Evolutionary conservation across 2,329 filamentous ascomycete genomes (phyloP).

Genomic region (Colletotrichum neosansevieriae): DNA sequence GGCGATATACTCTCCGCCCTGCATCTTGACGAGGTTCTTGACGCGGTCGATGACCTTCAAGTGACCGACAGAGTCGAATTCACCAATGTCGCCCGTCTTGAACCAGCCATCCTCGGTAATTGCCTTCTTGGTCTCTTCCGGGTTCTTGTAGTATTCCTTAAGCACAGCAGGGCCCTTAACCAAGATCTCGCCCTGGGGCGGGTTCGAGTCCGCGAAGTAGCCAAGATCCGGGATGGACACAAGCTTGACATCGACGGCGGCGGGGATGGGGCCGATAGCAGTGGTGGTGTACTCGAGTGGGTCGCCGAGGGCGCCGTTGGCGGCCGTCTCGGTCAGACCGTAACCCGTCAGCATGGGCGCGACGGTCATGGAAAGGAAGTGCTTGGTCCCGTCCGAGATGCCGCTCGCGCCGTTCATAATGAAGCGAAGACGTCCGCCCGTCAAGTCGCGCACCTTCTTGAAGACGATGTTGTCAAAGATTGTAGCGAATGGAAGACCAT

Average conservation of each 20-base stretch:
- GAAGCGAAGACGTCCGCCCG: conserved; percentile 88
- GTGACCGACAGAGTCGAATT: conserved; percentile 85
- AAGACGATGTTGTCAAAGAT: conserved; percentile 88
- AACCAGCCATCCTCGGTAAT: conserved; percentile 93
- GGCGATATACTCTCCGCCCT: conserved; percentile 96
- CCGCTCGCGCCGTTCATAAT: conserved; percentile 96
- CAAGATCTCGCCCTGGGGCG: conserved; percentile 93
- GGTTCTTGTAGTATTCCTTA: conserved; percentile 84
- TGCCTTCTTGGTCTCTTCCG: conserved; percentile 83
- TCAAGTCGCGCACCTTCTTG: conserved; percentile 89
- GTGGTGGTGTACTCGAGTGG: conserved; percentile 85
- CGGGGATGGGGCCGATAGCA: conserved; percentile 82
- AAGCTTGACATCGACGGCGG: conserved; percentile 87
- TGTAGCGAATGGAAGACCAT: conserved; percentile 73
- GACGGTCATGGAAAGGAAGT: conserved; percentile 91
- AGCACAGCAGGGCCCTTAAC: conserved; percentile 84
- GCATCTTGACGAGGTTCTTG: conserved; percentile 98
- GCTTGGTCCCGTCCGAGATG: conserved; percentile 86
- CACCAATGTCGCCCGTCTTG: conserved; percentile 95
- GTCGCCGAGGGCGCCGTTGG: conserved; percentile 84
- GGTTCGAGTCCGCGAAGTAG: conserved; percentile 79
- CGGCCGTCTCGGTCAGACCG: conserved; percentile 92
- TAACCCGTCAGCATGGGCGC: conserved; percentile 96
- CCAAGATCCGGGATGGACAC: conserved; percentile 91
- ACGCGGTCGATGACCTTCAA: conserved; percentile 92